Evolutionary conservation across 192 early-diverging fungal species (phyloP).

Genomic region (Physocladia obscura): DNA sequence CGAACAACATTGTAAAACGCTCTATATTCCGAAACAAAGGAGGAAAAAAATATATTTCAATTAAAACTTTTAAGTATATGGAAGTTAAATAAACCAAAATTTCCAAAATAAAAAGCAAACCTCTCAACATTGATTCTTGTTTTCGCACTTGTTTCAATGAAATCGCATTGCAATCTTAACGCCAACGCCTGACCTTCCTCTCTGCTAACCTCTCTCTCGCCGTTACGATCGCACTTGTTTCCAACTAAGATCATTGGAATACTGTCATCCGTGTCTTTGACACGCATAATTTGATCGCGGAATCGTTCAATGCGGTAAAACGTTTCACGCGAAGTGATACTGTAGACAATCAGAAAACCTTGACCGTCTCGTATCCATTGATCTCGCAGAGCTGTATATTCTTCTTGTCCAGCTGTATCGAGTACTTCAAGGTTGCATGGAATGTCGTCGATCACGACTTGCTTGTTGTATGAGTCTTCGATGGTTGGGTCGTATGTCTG

Average conservation of each 20-base stretch:
- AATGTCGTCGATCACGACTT: slow-evolving; percentile 87
- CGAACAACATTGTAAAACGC: slow-evolving; percentile 81
- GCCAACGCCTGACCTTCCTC: slow-evolving; percentile 84
- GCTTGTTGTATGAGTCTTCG: slow-evolving; percentile 98
- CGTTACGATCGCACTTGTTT: slow-evolving; percentile 88
- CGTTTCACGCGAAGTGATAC: slow-evolving; percentile 85
- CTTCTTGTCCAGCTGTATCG: slow-evolving; percentile 86
- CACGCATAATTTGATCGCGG: slow-evolving; percentile 88
- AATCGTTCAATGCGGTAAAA: slow-evolving; percentile 91
- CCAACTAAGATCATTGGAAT: slow-evolving; percentile 86
- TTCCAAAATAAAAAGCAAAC: slow-evolving; percentile 21
- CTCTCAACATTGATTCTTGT: slow-evolving; percentile 89
- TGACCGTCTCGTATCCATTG: slow-evolving; percentile 97
- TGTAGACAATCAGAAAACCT: slow-evolving; percentile 91
- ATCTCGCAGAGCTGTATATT: slow-evolving; percentile 66
- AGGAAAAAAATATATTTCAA: not conserved
- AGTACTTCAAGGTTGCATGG: slow-evolving; percentile 88
- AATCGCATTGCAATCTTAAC: slow-evolving; percentile 70
- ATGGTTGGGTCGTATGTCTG: slow-evolving; percentile 91
- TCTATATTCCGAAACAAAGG: slow-evolving; percentile 22
- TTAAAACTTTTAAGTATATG: not conserved
- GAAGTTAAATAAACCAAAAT: too few relatives aligned
- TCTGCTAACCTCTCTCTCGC: slow-evolving; percentile 78
- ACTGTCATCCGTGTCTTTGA: slow-evolving; percentile 85
- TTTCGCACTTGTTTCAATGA: slow-evolving; percentile 89